Percentiles rank a stretch among this genome's conserved stretches.
phyloP scores from a whole-genome alignment of 306 rosid genomes.

The Cyclanthera cordifolia region DNA sequence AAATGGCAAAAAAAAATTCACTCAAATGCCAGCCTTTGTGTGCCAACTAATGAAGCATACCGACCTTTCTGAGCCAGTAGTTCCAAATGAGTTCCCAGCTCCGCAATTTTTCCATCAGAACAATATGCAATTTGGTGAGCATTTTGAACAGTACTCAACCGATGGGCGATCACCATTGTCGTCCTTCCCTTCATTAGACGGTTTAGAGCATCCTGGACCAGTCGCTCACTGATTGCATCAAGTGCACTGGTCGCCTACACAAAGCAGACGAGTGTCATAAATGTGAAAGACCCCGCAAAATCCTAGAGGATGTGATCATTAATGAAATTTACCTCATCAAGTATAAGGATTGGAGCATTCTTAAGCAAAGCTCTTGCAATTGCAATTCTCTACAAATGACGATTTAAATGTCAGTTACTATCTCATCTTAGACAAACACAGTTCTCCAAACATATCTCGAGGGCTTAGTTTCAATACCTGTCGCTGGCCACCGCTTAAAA shows the following conservation, averaged over 20 bases:
- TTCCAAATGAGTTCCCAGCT: conserved; percentile 71
- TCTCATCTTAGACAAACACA: not conserved
- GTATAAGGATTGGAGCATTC: conserved; percentile 78
- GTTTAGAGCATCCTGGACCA: conserved; percentile 74
- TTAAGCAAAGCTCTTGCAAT: conserved; percentile 86
- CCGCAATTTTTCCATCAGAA: conserved; percentile 54
- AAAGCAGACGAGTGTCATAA: not conserved
- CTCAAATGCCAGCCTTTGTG: conserved; percentile 92
- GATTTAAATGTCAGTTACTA: conserved; percentile 20
- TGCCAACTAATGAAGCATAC: conserved; percentile 71
- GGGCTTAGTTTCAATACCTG: conserved; percentile 41
- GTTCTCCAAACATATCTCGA: too few relatives aligned
- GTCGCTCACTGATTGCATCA: conserved; percentile 79
- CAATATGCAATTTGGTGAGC: conserved; percentile 80
- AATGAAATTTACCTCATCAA: conserved; percentile 54
- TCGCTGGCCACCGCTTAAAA: conserved; percentile 89
- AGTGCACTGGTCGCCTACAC: conserved; percentile 84
- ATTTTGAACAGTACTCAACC: conserved; percentile 81
- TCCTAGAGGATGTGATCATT: not conserved
- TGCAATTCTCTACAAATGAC: conserved; percentile 62
- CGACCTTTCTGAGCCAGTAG: conserved; percentile 66
- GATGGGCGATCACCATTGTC: conserved; percentile 82
- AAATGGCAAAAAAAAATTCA: conserved; percentile 14
- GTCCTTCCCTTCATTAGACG: conserved; percentile 82
- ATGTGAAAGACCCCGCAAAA: not conserved